Evolutionary conservation across 192 early-diverging fungal genomes (phyloP).

Genomic region (Lobosporangium transversale): DNA sequence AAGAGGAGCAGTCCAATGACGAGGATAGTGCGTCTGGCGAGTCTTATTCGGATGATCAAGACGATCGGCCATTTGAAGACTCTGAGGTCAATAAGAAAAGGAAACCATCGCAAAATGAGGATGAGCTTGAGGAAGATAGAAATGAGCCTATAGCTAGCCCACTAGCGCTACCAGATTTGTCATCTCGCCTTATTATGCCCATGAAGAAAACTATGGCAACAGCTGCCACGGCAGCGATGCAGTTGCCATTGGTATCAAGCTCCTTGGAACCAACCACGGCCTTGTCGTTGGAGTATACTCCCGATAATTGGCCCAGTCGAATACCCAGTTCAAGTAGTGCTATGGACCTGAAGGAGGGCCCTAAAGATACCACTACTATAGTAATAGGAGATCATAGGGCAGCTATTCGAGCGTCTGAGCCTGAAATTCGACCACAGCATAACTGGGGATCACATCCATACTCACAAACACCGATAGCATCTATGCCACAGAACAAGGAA

Average conservation of each 20-base stretch:
- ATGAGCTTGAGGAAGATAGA: constrained; percentile 2
- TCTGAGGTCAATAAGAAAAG: not conserved
- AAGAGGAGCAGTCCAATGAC: constrained; percentile 24
- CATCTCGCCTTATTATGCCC: not conserved
- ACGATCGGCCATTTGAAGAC: not conserved
- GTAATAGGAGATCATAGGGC: not conserved
- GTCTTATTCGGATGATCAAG: constrained; percentile 30
- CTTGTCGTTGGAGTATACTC: not conserved
- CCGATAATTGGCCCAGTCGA: not conserved
- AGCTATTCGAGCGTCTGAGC: not conserved
- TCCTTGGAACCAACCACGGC: not conserved
- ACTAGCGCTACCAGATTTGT: not conserved
- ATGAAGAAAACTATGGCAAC: too few relatives aligned
- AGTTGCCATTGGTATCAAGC: not conserved
- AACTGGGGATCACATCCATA: constrained; percentile 34
- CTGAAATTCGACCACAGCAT: constrained; percentile 20
- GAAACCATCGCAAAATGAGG: not conserved
- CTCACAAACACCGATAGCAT: not conserved
- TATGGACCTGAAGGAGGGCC: not conserved
- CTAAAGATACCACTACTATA: not conserved
- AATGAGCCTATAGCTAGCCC: not conserved
- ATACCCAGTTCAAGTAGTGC: not conserved
- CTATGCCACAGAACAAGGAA: too few relatives aligned
- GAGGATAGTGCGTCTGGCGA: constrained; percentile 26
- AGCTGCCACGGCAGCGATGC: too few relatives aligned